Evolutionary conservation across 371 early-diverging fungal species (phyloP), one percentile per base, ranked within the genome.

Genomic region (Mortierella sp.): DNA sequence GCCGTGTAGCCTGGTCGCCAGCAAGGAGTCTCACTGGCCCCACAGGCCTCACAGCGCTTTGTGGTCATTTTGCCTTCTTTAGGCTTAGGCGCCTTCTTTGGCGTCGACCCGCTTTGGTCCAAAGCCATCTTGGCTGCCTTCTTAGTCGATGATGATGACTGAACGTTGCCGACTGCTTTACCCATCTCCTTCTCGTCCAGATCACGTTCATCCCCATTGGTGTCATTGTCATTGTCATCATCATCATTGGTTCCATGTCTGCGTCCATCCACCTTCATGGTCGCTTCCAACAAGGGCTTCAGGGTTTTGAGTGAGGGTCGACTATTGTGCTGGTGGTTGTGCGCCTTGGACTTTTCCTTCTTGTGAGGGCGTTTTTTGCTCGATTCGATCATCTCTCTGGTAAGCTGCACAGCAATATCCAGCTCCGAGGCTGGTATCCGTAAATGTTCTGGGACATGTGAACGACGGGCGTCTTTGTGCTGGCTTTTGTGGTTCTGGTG

Each of bases 1-100:
- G 83, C 75, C 55, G 83, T 84, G 82, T 87, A 88, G 22, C 88
- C 88, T n/a, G 89, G 89, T 68, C 89, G 80, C 89, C 89, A 88
- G 79, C 89, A 88, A n/a, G 89, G 89, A 28, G 89, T 88, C 63
- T 83, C 83, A 57, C 70, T 84, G 40, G 82, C 84, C 0, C 83
- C 84, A 65, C 89, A 88, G 13, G 88, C 88, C 52, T 85, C 88
- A 63, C 88, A 88, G 60, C 66, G 65, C 59, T 77, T 77, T 15
- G 65, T 65, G 5, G 60, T 40, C 22, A 55, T 41, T 47, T 69
- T 69, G 55, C 75, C 65, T 45, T 74, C 65, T 38, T 60, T 53
- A 3, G 57, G 19, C 58, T 74, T 74, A 57, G 66, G 15, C 4
- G 40, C 4, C 24, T 53, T 50, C 48, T 72, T 72, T 36, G 28